A percentile compares a stretch with the other conserved stretches of the same genome.
phyloP scores from a whole-genome alignment of 139 green algal species.

The Desmodesmus armatus region DNA sequence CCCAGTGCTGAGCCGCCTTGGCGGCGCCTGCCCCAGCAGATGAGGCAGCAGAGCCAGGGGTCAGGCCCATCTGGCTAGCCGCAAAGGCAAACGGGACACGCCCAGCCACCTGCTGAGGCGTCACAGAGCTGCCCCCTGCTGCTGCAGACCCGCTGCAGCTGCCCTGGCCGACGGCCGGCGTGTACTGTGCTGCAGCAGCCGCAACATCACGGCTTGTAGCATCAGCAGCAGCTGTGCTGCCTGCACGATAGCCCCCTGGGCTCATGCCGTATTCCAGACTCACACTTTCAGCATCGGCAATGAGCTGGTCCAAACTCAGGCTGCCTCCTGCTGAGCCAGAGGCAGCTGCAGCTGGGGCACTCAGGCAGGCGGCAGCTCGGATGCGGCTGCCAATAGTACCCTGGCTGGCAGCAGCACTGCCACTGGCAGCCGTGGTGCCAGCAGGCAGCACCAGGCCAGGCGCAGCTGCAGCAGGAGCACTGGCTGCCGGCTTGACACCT shows the following conservation, averaged over 20 bases:
- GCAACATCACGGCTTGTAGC: neutral
- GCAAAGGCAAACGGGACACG: too few relatives aligned
- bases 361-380: too few relatives aligned
- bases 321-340: neutral
- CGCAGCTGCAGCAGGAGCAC: too few relatives aligned
- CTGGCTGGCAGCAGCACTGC: neutral
- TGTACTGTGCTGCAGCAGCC: neutral
- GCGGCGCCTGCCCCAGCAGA: neutral
- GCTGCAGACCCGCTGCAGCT: neutral
- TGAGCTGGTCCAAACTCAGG: slow-evolving; percentile 22
- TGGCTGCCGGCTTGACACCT: too few relatives aligned
- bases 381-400: too few relatives aligned
- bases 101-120: neutral
- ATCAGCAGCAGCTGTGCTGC: neutral
- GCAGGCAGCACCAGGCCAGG: too few relatives aligned
- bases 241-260: neutral
- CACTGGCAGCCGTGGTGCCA: too few relatives aligned
- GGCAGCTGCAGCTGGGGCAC: neutral
- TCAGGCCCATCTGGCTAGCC: neutral
- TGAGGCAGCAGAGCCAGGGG: slow-evolving; percentile 19
- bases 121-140: neutral
- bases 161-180: neutral
- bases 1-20: too few relatives aligned
- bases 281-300: slow-evolving; percentile 15
- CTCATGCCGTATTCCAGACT: slow-evolving; percentile 34